phyloP scores from a whole-genome alignment of 345 rosid species.

The Laguncularia racemosa region DNA sequence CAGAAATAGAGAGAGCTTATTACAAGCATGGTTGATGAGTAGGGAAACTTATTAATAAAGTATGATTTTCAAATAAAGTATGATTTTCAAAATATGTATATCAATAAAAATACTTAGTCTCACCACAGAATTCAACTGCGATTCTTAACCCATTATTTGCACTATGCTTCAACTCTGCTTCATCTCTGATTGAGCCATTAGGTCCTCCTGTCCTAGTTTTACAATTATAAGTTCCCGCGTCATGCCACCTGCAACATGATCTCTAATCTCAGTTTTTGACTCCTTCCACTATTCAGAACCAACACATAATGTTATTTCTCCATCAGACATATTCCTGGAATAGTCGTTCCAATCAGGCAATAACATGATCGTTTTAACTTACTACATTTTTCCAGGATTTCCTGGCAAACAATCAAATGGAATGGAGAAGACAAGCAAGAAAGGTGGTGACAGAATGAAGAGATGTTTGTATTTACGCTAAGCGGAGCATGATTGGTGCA shows the following conservation, averaged over 20 bases:
- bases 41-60: too few relatives aligned
- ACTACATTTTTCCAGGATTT: too few relatives aligned
- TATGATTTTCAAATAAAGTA: too few relatives aligned
- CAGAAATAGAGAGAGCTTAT: background rate
- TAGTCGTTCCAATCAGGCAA: too few relatives aligned
- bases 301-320: too few relatives aligned
- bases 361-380: too few relatives aligned
- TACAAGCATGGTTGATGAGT: background rate
- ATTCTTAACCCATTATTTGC: conserved; percentile 55
- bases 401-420: background rate
- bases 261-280: background rate
- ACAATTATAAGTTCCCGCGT: conserved; percentile 89
- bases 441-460: background rate
- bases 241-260: conserved; percentile 55
- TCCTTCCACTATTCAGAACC: too few relatives aligned
- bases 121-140: conserved; percentile 71
- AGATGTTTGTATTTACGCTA: conserved; percentile 44
- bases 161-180: conserved; percentile 36
- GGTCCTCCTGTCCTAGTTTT: conserved; percentile 82
- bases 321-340: too few relatives aligned
- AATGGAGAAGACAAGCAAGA: background rate
- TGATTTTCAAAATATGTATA: too few relatives aligned
- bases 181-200: conserved; percentile 64
- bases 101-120: conserved; percentile 9
- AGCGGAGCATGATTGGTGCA: conserved; percentile 87